phyloP scores from a whole-genome alignment of 495 filamentous ascomycete species.

The Neurospora tetraspora region DNA sequence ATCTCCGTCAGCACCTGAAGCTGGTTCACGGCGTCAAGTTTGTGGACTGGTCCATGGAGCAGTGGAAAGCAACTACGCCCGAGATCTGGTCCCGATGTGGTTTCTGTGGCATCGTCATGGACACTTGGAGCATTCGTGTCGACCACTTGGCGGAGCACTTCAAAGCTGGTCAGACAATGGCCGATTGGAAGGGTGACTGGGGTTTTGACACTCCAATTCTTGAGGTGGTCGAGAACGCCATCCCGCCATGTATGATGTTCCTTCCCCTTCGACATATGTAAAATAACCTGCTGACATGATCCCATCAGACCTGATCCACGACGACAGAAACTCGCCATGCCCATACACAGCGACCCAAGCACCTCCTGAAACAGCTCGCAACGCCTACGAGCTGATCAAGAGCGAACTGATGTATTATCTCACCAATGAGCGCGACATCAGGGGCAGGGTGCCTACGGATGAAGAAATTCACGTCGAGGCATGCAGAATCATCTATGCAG shows the following conservation, averaged over 20 bases:
- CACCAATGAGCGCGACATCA: conserved; percentile 17
- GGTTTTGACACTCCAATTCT: conserved; percentile 52
- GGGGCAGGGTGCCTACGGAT: conserved; percentile 25
- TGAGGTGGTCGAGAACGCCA: conserved; percentile 52
- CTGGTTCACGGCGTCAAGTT: conserved; percentile 64
- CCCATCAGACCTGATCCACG: conserved; percentile 42
- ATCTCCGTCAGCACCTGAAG: conserved; percentile 70
- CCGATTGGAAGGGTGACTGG: conserved; percentile 64
- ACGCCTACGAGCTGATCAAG: conserved; percentile 44
- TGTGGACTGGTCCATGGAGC: conserved; percentile 50
- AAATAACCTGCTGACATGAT: conserved; percentile 3
- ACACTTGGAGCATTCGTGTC: conserved; percentile 50
- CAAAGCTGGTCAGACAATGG: conserved; percentile 55
- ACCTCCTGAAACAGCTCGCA: conserved; percentile 23
- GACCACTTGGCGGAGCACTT: conserved; percentile 64
- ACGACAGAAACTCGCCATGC: conserved; percentile 40
- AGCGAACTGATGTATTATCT: conserved; percentile 36
- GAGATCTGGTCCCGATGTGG: conserved; percentile 60
- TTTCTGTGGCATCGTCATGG: conserved; percentile 53
- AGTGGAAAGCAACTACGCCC: conserved; percentile 52
- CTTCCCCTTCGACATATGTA: conserved; percentile 1
- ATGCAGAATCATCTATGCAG: conserved; percentile 30
- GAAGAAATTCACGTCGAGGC: conserved; percentile 35
- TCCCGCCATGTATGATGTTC: conserved; percentile 46
- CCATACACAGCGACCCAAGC: conserved; percentile 34